These are phyloP conservation scores for Pelargonium citronellum DNA, from an alignment of 441 rosid species.

Conservation along the genomic window DNA sequence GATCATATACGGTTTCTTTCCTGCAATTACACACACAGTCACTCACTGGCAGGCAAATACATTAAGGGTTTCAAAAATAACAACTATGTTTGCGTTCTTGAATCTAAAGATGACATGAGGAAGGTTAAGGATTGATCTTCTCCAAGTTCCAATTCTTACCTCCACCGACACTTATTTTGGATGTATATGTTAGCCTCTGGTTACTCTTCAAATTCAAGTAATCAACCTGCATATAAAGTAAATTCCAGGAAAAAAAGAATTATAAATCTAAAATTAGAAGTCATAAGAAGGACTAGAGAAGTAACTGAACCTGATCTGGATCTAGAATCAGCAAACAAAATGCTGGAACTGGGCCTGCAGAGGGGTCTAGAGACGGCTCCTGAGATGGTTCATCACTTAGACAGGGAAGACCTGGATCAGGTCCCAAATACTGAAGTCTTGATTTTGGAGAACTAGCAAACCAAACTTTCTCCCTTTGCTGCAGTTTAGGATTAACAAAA, in stretches of 20 bases:
- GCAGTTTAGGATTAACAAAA: slow-evolving; percentile 23
- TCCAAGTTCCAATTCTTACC: slow-evolving; percentile 55
- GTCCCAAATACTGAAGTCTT: slow-evolving; percentile 55
- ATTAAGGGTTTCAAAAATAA: slow-evolving; percentile 11
- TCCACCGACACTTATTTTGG: slow-evolving; percentile 32
- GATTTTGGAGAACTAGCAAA: slow-evolving; percentile 58
- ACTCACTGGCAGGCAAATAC: neutral
- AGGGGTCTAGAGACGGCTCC: slow-evolving; percentile 46
- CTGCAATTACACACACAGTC: neutral
- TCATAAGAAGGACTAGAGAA: slow-evolving; percentile 11
- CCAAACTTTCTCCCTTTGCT: slow-evolving; percentile 81
- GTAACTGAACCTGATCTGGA: slow-evolving; percentile 58
- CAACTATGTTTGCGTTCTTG: slow-evolving; percentile 9
- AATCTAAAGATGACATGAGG: slow-evolving; percentile 3
- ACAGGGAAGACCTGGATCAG: slow-evolving; percentile 56
- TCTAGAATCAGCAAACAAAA: slow-evolving; percentile 69
- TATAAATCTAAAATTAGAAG: slow-evolving; percentile 5
- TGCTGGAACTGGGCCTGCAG: slow-evolving; percentile 51
- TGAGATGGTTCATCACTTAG: slow-evolving; percentile 33
- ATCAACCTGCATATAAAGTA: slow-evolving; percentile 52
- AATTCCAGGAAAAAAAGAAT: neutral
- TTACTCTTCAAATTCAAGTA: slow-evolving; percentile 76
- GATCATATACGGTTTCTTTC: neutral
- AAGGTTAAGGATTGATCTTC: slow-evolving; percentile 47
- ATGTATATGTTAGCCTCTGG: slow-evolving; percentile 50